These are phyloP conservation scores for Fusarium torulosum DNA, from an alignment of 2,329 filamentous ascomycete species.

Conservation along the genomic window DNA sequence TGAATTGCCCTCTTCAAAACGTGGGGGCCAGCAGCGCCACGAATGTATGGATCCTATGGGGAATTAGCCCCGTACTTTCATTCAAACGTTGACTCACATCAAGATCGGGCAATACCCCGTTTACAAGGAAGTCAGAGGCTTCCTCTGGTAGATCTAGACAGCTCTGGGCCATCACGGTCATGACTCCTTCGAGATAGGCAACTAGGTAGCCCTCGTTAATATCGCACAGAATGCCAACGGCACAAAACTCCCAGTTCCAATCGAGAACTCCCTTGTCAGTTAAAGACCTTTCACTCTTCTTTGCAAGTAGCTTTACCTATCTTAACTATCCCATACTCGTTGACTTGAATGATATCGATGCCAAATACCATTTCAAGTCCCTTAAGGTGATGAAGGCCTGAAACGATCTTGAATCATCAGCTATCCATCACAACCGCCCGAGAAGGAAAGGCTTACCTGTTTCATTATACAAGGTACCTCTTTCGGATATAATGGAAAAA, in stretches of 20 bases:
- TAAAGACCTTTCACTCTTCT: neutral
- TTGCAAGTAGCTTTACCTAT: neutral
- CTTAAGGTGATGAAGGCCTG: neutral
- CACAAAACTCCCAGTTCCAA: constrained; percentile 8
- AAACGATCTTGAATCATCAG: neutral
- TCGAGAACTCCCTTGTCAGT: constrained; percentile 5
- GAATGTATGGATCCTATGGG: neutral
- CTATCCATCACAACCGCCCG: neutral
- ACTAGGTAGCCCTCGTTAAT: constrained; percentile 1
- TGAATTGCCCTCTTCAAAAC: neutral
- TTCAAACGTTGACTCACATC: neutral
- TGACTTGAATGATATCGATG: constrained; percentile 1
- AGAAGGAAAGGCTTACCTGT: neutral
- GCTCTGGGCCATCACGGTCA: constrained; percentile 4
- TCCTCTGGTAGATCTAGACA: neutral
- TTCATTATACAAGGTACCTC: constrained; percentile 1
- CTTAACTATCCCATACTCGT: constrained; percentile 1
- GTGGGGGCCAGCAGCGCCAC: neutral
- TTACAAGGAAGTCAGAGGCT: neutral
- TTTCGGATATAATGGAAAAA: neutral
- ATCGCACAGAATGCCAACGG: neutral
- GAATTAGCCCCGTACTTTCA: neutral
- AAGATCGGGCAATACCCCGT: neutral
- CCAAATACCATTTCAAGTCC: neutral
- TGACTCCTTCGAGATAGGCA: constrained; percentile 1